Evolutionary conservation across 371 early-diverging fungal species (phyloP).

Genomic region (Haplosporangium sp.): DNA sequence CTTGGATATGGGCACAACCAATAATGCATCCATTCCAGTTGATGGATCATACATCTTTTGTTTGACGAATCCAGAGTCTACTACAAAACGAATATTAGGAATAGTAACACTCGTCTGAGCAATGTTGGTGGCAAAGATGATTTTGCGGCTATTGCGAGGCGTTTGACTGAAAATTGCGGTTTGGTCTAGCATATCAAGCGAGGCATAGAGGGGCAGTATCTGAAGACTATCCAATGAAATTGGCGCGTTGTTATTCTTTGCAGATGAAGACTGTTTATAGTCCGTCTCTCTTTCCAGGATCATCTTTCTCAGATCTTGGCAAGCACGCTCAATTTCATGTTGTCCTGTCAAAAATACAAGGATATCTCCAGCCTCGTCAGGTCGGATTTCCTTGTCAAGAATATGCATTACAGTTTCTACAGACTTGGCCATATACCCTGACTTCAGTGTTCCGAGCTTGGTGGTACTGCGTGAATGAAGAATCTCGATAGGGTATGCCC

Average conservation of each 20-base stretch:
- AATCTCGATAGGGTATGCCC: conserved; percentile 83
- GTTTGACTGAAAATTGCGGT: conserved; percentile 93
- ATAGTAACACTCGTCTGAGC: conserved; percentile 99
- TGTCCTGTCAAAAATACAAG: conserved; percentile 95
- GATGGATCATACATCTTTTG: conserved; percentile 85
- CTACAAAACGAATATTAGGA: conserved; percentile 91
- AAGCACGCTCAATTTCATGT: conserved; percentile 87
- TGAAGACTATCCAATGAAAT: conserved; percentile 58
- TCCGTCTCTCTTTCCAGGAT: conserved; percentile 58
- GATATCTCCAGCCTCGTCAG: conserved; percentile 71
- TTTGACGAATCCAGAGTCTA: conserved; percentile 95
- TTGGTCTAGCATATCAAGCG: conserved; percentile 90
- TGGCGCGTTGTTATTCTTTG: conserved; percentile 41
- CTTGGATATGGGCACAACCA: conserved; percentile 85
- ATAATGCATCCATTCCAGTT: conserved; percentile 86
- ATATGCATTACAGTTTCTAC: conserved; percentile 86
- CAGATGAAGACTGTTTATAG: conserved; percentile 62
- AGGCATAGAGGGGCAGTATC: conserved; percentile 93
- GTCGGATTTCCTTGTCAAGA: conserved; percentile 70
- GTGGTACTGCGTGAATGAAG: conserved; percentile 68
- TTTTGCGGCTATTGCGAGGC: conserved; percentile 84
- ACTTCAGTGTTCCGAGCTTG: conserved; percentile 70
- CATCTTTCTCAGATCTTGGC: conserved; percentile 41
- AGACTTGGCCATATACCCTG: conserved; percentile 74
- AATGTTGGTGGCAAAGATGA: conserved; percentile 99